Conservation (phyloP, 2,329 filamentous ascomycete genomes). For the Aspergillus persii region DNA sequence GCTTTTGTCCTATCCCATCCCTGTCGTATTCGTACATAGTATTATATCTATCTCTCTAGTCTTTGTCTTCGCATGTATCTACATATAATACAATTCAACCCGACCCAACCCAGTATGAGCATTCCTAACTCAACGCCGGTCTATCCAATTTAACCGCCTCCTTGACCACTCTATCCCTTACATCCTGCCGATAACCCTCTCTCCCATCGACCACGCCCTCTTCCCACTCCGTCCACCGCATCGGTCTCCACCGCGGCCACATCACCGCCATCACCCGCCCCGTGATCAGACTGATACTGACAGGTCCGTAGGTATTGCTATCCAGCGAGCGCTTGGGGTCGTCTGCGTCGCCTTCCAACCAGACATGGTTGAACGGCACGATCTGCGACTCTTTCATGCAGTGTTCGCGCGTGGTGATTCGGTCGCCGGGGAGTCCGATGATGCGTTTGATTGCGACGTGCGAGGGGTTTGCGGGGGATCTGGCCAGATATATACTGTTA, state of each 20-base stretch:
- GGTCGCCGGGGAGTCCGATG: conserved; percentile 76
- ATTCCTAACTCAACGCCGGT: conserved; percentile 23
- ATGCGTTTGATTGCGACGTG: conserved; percentile 76
- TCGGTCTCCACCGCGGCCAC: conserved; percentile 53
- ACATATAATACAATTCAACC: not conserved
- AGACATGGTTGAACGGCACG: conserved; percentile 82
- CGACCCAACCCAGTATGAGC: not conserved
- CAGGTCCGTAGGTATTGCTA: conserved; percentile 87
- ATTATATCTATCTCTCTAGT: not conserved
- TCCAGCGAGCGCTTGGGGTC: conserved; percentile 68
- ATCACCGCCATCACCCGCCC: conserved; percentile 72
- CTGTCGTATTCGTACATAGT: not conserved
- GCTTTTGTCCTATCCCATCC: not conserved
- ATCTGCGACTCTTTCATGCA: conserved; percentile 54
- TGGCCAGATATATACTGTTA: conserved; percentile 30
- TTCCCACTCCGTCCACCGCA: conserved; percentile 41
- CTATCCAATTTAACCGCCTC: conserved; percentile 36
- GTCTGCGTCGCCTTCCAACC: conserved; percentile 86
- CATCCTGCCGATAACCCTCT: conserved; percentile 32
- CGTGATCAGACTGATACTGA: conserved; percentile 70
- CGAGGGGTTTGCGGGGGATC: conserved; percentile 69
- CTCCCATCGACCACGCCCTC: conserved; percentile 25
- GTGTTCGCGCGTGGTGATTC: conserved; percentile 63
- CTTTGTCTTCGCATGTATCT: not conserved
- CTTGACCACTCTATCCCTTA: conserved; percentile 37